Conservation (phyloP, 768 basidiomycete species). For the Mycena amicta region DNA sequence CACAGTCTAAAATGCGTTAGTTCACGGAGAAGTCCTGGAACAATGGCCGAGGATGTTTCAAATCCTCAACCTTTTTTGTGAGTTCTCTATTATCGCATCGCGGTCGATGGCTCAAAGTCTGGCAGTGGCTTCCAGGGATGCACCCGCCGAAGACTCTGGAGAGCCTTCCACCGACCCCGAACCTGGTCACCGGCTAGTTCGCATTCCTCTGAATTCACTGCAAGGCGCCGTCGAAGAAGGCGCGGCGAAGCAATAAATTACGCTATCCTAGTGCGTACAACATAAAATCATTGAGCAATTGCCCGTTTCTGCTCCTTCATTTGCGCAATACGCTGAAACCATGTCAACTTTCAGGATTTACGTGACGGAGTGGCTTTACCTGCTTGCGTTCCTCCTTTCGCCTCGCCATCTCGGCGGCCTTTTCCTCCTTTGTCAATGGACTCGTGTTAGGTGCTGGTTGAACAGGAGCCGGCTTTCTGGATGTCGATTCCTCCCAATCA, state of each 20-base stretch:
- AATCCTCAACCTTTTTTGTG: slow-evolving; percentile 70
- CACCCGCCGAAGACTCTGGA: slow-evolving; percentile 22
- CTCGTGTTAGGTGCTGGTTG: slow-evolving; percentile 36
- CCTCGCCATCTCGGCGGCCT: slow-evolving; percentile 88
- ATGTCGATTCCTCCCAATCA: slow-evolving; percentile 20
- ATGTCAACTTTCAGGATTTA: neutral
- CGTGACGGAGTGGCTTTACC: slow-evolving; percentile 42
- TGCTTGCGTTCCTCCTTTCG: slow-evolving; percentile 91
- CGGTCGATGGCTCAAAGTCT: neutral
- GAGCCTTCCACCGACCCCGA: slow-evolving; percentile 16
- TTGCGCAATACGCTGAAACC: slow-evolving; percentile 67
- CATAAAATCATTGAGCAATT: slow-evolving; percentile 27
- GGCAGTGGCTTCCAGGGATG: slow-evolving; percentile 54
- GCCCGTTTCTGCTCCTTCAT: slow-evolving; percentile 80
- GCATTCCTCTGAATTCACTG: slow-evolving; percentile 73
- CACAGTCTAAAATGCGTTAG: slow-evolving; percentile 38
- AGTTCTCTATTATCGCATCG: slow-evolving; percentile 25
- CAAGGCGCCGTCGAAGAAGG: slow-evolving; percentile 3
- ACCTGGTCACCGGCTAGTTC: slow-evolving; percentile 66
- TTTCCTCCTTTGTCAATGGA: slow-evolving; percentile 84
- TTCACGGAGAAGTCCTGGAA: slow-evolving; percentile 74
- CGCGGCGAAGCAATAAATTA: neutral
- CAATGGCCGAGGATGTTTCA: slow-evolving; percentile 87
- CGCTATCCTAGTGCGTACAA: neutral
- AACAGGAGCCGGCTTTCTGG: slow-evolving; percentile 21